phyloP scores from a whole-genome alignment of 768 basidiomycete genomes.

The Pisolithus sp. region DNA sequence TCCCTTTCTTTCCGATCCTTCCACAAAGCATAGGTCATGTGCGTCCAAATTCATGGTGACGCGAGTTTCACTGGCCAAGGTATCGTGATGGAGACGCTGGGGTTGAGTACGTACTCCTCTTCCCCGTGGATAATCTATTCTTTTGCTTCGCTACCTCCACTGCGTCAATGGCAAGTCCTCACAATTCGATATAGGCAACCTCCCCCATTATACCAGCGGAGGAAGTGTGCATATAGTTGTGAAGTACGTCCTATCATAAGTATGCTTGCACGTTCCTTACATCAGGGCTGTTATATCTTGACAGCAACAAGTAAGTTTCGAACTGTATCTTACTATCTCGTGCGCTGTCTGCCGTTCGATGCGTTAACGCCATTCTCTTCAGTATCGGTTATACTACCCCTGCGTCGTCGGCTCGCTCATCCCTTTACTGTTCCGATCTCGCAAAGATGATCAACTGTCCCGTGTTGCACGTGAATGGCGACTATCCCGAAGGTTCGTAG shows the following conservation, averaged over 20 bases:
- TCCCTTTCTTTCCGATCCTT: background rate
- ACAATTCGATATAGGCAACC: constrained; percentile 47
- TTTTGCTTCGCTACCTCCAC: background rate
- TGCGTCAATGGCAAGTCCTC: background rate
- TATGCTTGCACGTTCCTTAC: background rate
- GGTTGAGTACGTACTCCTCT: constrained; percentile 53
- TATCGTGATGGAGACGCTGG: constrained; percentile 81
- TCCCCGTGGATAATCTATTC: background rate
- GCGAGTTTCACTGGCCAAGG: constrained; percentile 90
- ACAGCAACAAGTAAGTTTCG: constrained; percentile 50
- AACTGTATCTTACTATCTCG: background rate
- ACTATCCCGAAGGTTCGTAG: constrained; percentile 68
- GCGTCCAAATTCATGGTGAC: constrained; percentile 87
- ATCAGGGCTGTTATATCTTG: background rate
- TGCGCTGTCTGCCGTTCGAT: too few species aligned
- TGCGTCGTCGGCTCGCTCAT: constrained; percentile 76
- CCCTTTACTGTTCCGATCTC: constrained; percentile 80
- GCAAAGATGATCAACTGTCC: constrained; percentile 90
- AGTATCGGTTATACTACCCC: constrained; percentile 94
- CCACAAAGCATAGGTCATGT: constrained; percentile 67
- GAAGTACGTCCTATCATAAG: constrained; percentile 49
- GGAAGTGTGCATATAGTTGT: constrained; percentile 89
- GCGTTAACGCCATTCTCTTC: background rate
- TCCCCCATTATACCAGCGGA: constrained; percentile 89
- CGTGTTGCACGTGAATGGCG: constrained; percentile 87